Evolutionary conservation across 768 basidiomycete genomes (phyloP), one percentile per base, ranked within the genome.

Genomic region (Lactarius hatsudake): DNA sequence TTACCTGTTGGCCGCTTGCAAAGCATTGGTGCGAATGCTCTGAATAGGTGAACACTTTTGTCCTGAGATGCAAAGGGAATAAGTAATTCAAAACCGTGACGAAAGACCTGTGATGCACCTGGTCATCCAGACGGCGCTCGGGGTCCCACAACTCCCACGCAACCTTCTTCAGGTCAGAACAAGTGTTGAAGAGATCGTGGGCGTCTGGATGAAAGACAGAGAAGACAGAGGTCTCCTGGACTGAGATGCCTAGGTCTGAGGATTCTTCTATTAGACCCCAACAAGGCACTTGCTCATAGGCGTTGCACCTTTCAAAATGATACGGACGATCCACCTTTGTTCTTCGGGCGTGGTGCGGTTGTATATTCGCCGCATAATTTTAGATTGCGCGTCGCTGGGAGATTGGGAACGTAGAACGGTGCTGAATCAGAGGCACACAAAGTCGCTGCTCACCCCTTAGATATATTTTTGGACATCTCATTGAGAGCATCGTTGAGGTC

Each of bases 311-410:
- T 98, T 97, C 40, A 98, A 81, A 58, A 99, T 91, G 75, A 99
- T 93, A 9, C 94, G 86, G n/a, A 93, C 89, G 64, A 99, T 88
- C 97, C 97, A 99, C 58, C 87, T 86, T 73, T 97, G 96, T 73
- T 98, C 96, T 64, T 89, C 86, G 0, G 96, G 81, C 1, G 95
- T 96, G 30, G 89, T 80, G 53, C 85, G 84, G 72, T 92, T 90
- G 71, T 91, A 90, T 2, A 97, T 76, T 2, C 89, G 84, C 69
- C 89, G 86, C 68, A 98, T 75, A 32, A 94, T 85, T 59, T 84
- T 89, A 4, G 87, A 84, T 72, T 96, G 92, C 13, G 84, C 72
- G 23, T 91, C 88, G 32, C 94, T 97, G 72, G 8, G 40, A 66
- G n/a, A 3, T 26, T 2, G 13, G 56, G 51, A 53, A 53, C 51